Evolutionary conservation across 2,329 filamentous ascomycete genomes (phyloP).

Genomic region (Xylariales sp.): DNA sequence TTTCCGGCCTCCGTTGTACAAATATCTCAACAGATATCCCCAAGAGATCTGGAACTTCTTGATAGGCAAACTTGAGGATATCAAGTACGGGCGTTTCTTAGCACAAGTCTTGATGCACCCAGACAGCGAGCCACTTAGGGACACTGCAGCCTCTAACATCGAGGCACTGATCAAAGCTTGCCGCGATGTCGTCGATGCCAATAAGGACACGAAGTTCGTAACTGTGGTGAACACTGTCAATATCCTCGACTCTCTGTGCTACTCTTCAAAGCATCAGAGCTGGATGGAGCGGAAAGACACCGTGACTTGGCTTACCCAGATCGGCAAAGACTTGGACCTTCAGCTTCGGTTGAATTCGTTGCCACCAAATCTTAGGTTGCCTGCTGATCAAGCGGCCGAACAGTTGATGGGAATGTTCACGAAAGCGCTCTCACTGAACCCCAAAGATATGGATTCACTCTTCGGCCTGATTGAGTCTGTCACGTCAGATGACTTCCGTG

Average conservation of each 20-base stretch:
- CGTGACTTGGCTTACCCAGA: constrained; percentile 55
- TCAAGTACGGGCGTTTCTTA: constrained; percentile 85
- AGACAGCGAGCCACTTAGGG: constrained; percentile 69
- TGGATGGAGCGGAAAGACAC: constrained; percentile 69
- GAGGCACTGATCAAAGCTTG: constrained; percentile 66
- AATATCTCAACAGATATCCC: constrained; percentile 89
- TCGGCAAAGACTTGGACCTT: constrained; percentile 74
- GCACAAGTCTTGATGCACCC: constrained; percentile 77
- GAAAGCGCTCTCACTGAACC: constrained; percentile 69
- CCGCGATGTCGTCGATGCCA: constrained; percentile 57
- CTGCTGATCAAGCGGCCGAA: constrained; percentile 83
- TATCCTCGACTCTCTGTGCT: constrained; percentile 72
- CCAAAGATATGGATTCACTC: constrained; percentile 74
- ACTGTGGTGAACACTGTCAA: constrained; percentile 86
- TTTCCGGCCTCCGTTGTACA: constrained; percentile 84
- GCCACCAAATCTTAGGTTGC: constrained; percentile 68
- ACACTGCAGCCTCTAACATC: constrained; percentile 68
- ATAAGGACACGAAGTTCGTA: constrained; percentile 62
- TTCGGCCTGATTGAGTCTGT: constrained; percentile 81
- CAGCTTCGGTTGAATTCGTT: constrained; percentile 68
- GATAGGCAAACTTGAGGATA: constrained; percentile 72
- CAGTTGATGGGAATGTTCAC: constrained; percentile 83
- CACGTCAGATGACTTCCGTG: constrained; percentile 76
- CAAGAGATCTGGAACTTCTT: constrained; percentile 82
- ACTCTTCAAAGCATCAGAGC: constrained; percentile 56